Percentiles rank a stretch among this genome's conserved stretches.
Evolutionary conservation across 31 red algal species (phyloP).

Genomic region (Asparagopsis taxiformis): DNA sequence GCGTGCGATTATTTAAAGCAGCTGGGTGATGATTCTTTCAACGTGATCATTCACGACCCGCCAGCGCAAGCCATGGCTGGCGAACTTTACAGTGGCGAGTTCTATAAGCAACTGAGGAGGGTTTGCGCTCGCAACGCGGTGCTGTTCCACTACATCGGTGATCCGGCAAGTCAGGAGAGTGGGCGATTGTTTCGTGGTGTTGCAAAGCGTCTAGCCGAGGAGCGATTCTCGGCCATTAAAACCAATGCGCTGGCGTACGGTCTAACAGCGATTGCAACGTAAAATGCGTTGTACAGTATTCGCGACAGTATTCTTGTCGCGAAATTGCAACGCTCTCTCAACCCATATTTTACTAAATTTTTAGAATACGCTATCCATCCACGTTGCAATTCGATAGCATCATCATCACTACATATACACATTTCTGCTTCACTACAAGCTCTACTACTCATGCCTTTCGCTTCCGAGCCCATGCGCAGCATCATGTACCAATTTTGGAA

Average conservation of each 20-base stretch:
- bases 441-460: too few species aligned
- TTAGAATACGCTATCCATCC: too few species aligned
- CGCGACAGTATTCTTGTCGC: too few species aligned
- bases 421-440: too few species aligned
- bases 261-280: constrained; percentile 1
- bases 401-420: too few species aligned
- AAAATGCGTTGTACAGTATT: too few species aligned
- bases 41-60: constrained; percentile 71
- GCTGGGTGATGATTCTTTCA: constrained; percentile 23
- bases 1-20: constrained; percentile 18
- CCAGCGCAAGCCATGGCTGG: constrained; percentile 54
- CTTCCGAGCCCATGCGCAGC: too few species aligned
- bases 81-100: constrained; percentile 44
- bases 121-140: constrained; percentile 22
- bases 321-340: too few species aligned
- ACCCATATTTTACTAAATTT: too few species aligned
- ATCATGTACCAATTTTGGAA: too few species aligned
- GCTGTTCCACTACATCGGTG: constrained; percentile 75
- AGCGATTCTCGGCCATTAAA: constrained; percentile 26
- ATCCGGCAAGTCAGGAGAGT: constrained; percentile 58
- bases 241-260: constrained; percentile 24
- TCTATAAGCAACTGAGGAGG: constrained; percentile 42
- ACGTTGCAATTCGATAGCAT: too few species aligned
- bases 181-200: constrained; percentile 62
- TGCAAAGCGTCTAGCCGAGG: constrained; percentile 25